Conservation (phyloP, 768 basidiomycete genomes). For the Kondoa malvinella region DNA sequence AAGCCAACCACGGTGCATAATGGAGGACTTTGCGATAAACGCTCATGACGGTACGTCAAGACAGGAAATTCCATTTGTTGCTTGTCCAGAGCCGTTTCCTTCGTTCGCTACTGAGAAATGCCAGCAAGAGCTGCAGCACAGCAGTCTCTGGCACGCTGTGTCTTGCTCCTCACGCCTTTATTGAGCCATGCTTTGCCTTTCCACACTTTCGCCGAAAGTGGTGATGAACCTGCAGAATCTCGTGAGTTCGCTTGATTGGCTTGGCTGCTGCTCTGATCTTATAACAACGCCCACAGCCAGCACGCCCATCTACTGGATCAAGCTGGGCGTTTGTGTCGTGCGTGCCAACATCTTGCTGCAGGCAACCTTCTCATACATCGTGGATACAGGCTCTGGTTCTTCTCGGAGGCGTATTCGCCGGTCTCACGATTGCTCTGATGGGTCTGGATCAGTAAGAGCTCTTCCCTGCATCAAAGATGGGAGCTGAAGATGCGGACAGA, state of each 20-base stretch:
- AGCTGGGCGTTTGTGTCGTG: neutral
- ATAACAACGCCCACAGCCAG: neutral
- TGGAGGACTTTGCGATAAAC: no score
- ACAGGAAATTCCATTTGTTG: no score
- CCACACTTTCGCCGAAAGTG: neutral
- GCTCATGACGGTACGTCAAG: no score
- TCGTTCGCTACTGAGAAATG: no score
- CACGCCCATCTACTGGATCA: neutral
- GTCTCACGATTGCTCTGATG: conserved; percentile 16
- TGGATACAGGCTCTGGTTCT: conserved; percentile 5
- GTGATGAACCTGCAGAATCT: neutral
- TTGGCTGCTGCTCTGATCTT: neutral
- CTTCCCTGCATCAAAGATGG: neutral
- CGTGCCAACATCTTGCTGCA: neutral
- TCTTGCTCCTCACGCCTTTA: conserved; percentile 47
- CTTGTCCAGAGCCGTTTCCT: no score
- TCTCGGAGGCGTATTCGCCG: conserved; percentile 16
- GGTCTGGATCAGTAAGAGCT: neutral
- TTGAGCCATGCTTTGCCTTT: neutral
- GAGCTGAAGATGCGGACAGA: conserved; percentile 1
- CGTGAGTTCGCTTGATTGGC: neutral
- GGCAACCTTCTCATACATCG: neutral
- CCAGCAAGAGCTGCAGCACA: neutral
- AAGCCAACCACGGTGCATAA: no score
- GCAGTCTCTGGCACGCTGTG: conserved; percentile 41